Evolutionary conservation across 2,329 filamentous ascomycete species (phyloP), one percentile per base, ranked within the genome.

Genomic region (Pyrenophora tritici-repentis): DNA sequence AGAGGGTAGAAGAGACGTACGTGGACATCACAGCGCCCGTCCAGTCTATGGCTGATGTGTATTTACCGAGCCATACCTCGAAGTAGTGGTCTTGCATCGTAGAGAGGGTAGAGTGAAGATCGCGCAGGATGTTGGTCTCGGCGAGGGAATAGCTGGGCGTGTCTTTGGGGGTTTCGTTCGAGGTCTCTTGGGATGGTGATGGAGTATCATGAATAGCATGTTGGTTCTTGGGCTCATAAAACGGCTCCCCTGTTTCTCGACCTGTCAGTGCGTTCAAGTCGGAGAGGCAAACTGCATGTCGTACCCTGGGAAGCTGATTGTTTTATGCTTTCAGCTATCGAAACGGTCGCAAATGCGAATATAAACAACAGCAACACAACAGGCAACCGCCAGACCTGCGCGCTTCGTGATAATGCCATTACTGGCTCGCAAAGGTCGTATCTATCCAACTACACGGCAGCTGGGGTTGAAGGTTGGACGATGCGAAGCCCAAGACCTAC

Each of bases 41-140:
- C 93, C 93, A 97, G 76, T 97, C 93, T 65, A 96, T 97, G 26
- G 89, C 83, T 1, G 81, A 80, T 0, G 91, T 90, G 90, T 92
- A 97, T 20, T 85, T 91, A 9, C 89, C 91, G 31, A 88, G 77
- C 81, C 89, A 89, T 4, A 87, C 75, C 39, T 86, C 81, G 69
- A 94, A 97, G 75, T 91, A 96, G 20, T 81, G 78, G 44, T 83
- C 79, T 71, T 97, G 91, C 80, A 97, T 85, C 5, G 87, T 84
- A 39, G 85, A 80, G 56, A 97, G 79, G 5, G 90, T 88, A 41
- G 81, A 45, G 43, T 72, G 71, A 9, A 78, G 67, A 32, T 75
- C 64, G 36, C 67, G 62, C 8, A 74, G 65, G 12, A 65, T 52
- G 10, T 62, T 66, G 24, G 54, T 35, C 9, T 54, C 38, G 20